Evolutionary conservation across 371 early-diverging fungal species (phyloP).

Genomic region (Mortierella sp.): DNA sequence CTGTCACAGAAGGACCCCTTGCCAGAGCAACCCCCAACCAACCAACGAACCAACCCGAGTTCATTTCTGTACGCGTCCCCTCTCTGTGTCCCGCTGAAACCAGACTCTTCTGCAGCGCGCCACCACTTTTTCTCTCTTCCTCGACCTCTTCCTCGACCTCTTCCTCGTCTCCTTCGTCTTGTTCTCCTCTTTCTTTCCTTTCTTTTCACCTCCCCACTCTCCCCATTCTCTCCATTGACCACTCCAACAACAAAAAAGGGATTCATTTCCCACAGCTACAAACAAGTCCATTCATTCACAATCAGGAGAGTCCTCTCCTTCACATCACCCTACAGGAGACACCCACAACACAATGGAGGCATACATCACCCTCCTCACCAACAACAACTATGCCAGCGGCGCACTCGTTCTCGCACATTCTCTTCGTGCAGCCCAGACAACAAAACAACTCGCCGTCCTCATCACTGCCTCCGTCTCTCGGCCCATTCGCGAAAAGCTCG

Average conservation of each 20-base stretch:
- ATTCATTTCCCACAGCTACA: background rate
- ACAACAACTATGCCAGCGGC: constrained; percentile 86
- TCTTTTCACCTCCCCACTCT: background rate
- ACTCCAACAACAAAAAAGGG: background rate
- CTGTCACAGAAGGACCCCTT: background rate
- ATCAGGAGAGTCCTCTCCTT: background rate
- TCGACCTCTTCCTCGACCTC: background rate
- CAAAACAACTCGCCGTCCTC: constrained; percentile 76
- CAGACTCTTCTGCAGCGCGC: background rate
- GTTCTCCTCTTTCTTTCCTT: background rate
- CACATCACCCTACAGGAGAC: background rate
- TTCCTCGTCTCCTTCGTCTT: background rate
- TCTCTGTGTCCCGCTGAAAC: background rate
- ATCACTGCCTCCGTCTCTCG: constrained; percentile 72
- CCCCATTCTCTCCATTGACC: background rate
- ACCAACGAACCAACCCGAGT: background rate
- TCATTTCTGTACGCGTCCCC: background rate
- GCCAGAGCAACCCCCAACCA: background rate
- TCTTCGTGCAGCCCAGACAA: constrained; percentile 76
- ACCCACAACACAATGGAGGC: constrained; percentile 61
- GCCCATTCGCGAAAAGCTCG: constrained; percentile 62
- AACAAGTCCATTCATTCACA: background rate
- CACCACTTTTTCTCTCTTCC: background rate
- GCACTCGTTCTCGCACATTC: constrained; percentile 88
- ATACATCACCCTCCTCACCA: constrained; percentile 82